Base-by-base conservation (phyloP, 2,329 filamentous ascomycete genomes). In the Colletotrichum camelliae region DNA sequence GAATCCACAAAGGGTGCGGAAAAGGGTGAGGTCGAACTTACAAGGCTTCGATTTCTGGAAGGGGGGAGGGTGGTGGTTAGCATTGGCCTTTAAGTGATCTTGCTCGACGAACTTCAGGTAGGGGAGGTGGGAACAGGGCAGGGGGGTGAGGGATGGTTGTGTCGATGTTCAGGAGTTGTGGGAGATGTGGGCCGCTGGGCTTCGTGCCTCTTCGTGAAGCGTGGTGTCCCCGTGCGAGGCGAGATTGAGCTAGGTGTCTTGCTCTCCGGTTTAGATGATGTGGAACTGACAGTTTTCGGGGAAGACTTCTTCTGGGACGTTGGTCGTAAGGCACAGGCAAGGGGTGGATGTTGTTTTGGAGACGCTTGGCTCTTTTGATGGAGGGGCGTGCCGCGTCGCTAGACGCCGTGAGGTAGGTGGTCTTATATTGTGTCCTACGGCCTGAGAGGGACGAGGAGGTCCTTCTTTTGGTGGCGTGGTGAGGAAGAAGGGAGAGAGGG, bases 31-130 rank as follows among this genome's bases (percentile, higher is more conserved):
- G 0, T 33, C 2, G 3, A 3, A 90, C 95, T 91, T 89, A 98
- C 95, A 98, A 83, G 21, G 96, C 94, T 86, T 98, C 96, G 76
- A 98, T 95, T 84, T 98, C 96, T 97, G 21, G 43, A 21, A 13
- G 18, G 43, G 43, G 43, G 43, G n/a, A n/a, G 33, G 33, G 33
- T 5, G 33, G 35, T 60, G 1, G 33, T 35, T 18, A 12, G n/a
- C 60, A 37, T 62, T 62, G n/a, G 60, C 31, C 21, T 58, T 58
- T 9, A 13, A 21, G 21, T 4, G 21, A 29, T 16, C 21, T 27
- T 58, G n/a, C 1, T 16, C 16, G 4, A 29, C 4, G 24, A 29
- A 3, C 24, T 18, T 29, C 27, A 58, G 27, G 55, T 58, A 58
- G 16, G 21, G 55, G 7, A 58, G 18, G 43, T 48, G 43, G 43